A percentile compares a stretch with the other conserved stretches of the same genome.
Evolutionary conservation across 805 yeast genomes (phyloP).

Genomic region (Candida chilensis): DNA sequence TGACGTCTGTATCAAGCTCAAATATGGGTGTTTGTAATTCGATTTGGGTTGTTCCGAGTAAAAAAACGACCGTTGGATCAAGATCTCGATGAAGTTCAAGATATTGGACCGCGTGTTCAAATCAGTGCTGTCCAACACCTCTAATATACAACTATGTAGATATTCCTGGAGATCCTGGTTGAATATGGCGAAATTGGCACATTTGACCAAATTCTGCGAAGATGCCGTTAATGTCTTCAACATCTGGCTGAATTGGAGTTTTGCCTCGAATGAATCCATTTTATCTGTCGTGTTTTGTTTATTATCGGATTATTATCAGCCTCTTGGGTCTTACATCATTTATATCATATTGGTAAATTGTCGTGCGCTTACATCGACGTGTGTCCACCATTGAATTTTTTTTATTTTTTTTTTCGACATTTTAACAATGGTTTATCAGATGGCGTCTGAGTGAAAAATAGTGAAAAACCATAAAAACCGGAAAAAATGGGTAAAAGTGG

Average conservation of each 20-base stretch:
- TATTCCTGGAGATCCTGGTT: constrained; percentile 57
- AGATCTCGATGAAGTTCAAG: constrained; percentile 61
- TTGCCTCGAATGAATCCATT: constrained; percentile 88
- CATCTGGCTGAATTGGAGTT: constrained; percentile 63
- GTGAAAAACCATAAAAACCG: too few species aligned
- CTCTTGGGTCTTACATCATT: too few species aligned
- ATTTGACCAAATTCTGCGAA: constrained; percentile 34
- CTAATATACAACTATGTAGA: constrained; percentile 57
- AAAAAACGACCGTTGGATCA: constrained; percentile 29
- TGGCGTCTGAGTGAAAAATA: too few species aligned
- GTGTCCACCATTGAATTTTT: too few species aligned
- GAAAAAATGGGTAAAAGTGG: constrained; percentile 69
- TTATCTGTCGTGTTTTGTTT: too few species aligned
- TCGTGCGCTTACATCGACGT: too few species aligned
- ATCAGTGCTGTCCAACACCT: constrained; percentile 42
- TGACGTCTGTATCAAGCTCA: constrained; percentile 18
- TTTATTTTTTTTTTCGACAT: too few species aligned
- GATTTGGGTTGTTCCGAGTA: constrained; percentile 23
- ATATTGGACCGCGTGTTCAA: constrained; percentile 58
- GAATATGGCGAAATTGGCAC: constrained; percentile 48
- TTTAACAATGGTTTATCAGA: too few species aligned
- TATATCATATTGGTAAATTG: too few species aligned
- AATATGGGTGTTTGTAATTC: constrained; percentile 25
- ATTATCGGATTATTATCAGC: too few species aligned
- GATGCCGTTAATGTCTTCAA: constrained; percentile 62